These are phyloP conservation scores for Septoria linicola DNA, from an alignment of 2,329 filamentous ascomycete genomes.

Conservation along the genomic window DNA sequence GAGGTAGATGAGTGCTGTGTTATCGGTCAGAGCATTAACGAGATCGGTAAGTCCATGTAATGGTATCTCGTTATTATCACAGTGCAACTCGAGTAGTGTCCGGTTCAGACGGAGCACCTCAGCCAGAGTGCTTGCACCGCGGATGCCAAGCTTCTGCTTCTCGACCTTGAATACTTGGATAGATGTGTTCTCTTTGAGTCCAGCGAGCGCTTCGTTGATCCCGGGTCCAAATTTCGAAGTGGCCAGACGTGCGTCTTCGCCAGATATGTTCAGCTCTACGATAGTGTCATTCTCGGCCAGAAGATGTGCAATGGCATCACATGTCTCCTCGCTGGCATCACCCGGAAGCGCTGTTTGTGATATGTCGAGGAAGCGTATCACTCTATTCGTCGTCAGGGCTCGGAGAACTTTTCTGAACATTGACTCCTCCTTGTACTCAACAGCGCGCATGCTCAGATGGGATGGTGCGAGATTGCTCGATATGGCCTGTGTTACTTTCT, in stretches of 20 bases:
- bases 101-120: conserved; percentile 66
- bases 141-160: conserved; percentile 66
- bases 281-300: conserved; percentile 67
- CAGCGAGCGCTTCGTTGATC: conserved; percentile 64
- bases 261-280: conserved; percentile 67
- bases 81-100: conserved; percentile 64
- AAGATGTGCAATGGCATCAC: conserved; percentile 60
- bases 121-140: conserved; percentile 67
- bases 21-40: conserved; percentile 66
- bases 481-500: conserved; percentile 54
- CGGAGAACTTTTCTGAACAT: conserved; percentile 63
- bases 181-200: conserved; percentile 62
- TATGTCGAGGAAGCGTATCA: conserved; percentile 64
- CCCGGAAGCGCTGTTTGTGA: conserved; percentile 69
- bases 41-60: conserved; percentile 68
- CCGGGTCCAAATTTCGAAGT: conserved; percentile 67
- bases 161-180: conserved; percentile 64
- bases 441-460: conserved; percentile 64
- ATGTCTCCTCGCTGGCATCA: conserved; percentile 67
- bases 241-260: conserved; percentile 69
- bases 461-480: conserved; percentile 57
- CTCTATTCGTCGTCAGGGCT: conserved; percentile 62
- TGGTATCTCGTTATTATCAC: conserved; percentile 70
- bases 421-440: conserved; percentile 66
- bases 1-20: conserved; percentile 61